Base-by-base conservation (phyloP, 805 yeast genomes). In the Spathaspora gorwiae region DNA sequence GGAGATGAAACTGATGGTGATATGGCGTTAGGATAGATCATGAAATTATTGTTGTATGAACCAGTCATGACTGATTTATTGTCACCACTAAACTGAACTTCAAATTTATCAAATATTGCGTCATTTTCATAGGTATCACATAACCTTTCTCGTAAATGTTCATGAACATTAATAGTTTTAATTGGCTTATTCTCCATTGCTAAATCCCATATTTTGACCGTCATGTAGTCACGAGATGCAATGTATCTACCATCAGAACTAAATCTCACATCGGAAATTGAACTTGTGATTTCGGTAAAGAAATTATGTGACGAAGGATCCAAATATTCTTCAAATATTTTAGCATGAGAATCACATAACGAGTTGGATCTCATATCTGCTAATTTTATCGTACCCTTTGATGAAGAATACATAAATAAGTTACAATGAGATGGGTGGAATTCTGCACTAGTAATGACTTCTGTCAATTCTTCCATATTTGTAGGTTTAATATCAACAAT, bases 101-200 rank as follows among this genome's bases (percentile, higher is more conserved):
- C 99, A 66, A 94, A 94, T 74, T 94, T 95, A 73, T 94, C 99
- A 70, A 94, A 94, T 47, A 94, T 94, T 39, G 98, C 96, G 70
- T 94, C 99, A 64, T 90, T 90, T 66, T 94, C 99, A 72, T 95
- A 94, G 38, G 98, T 90, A 65, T 95, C 97, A 70, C 98, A 92
- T 60, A 94, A 73, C 60, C 92, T 77, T 59, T 90, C 96, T 56
- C 96, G 81, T 60, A 94, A 79, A 64, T 88, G 95, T 64, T 94
- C 98, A 67, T 94, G 99, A 52, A 95, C 90, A 62, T 89, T 89
- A 50, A 94, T 90, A 12, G 97, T 90, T 66, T 89, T 89, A 47
- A 95, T 70, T 33, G 99, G 99, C 65, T 85, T 88, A 53, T 83
- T 84, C 68, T 94, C 97, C 99, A 94, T 94, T 53, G 89, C 89